Evolutionary conservation across 2,329 filamentous ascomycete genomes (phyloP).

Genomic region (Colletotrichum falcatum): DNA sequence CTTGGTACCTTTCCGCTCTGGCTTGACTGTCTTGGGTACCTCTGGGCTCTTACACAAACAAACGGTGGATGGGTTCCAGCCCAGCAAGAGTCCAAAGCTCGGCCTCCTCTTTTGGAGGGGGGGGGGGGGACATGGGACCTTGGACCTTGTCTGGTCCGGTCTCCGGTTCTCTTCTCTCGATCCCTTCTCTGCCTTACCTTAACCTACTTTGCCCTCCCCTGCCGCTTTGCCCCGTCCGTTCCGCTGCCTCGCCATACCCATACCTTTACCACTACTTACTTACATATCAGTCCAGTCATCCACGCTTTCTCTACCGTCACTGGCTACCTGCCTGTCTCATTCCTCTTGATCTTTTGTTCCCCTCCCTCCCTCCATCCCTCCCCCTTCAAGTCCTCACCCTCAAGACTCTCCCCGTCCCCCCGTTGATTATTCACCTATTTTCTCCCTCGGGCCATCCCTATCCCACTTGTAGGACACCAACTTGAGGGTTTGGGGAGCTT

Average conservation of each 20-base stretch:
- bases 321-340: slow-evolving; percentile 33
- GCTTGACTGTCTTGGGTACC: slow-evolving; percentile 32
- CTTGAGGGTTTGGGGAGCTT: slow-evolving; percentile 12
- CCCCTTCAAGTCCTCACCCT: background rate
- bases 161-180: slow-evolving; percentile 15
- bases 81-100: slow-evolving; percentile 18
- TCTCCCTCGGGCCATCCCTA: slow-evolving; percentile 17
- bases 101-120: slow-evolving; percentile 7
- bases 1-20: slow-evolving; percentile 33
- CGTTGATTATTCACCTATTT: slow-evolving; percentile 7
- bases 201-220: slow-evolving; percentile 36
- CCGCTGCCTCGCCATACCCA: slow-evolving; percentile 31
- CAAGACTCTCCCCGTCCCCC: background rate
- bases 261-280: no score
- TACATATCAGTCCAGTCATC: slow-evolving; percentile 41
- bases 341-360: slow-evolving; percentile 26
- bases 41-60: slow-evolving; percentile 6
- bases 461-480: background rate
- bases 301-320: slow-evolving; percentile 32
- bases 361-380: slow-evolving; percentile 32
- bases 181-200: slow-evolving; percentile 37
- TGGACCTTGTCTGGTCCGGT: slow-evolving; percentile 25
- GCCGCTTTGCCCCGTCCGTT: slow-evolving; percentile 24
- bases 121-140: slow-evolving; percentile 4
- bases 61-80: slow-evolving; percentile 4